Percentiles rank a stretch among this genome's conserved stretches.
Evolutionary conservation across 345 rosid species (phyloP).

Genomic region (Eucalyptus paniculata): DNA sequence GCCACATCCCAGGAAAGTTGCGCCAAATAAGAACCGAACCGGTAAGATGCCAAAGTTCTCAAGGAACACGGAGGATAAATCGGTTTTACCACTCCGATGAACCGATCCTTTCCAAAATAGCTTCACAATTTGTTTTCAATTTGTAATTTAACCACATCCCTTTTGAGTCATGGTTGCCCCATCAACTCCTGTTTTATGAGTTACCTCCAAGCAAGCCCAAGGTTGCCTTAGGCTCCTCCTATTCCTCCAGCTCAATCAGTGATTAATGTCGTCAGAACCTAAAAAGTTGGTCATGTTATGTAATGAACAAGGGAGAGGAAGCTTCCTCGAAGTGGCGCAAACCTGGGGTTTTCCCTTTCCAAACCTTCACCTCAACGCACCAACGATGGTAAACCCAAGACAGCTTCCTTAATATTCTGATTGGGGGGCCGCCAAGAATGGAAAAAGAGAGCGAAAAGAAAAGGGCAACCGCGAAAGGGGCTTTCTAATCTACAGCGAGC

Average conservation of each 20-base stretch:
- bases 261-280: neutral
- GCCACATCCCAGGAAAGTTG: too few relatives aligned
- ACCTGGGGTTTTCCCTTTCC: neutral
- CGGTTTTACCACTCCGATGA: too few relatives aligned
- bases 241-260: neutral
- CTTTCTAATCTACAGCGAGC: neutral
- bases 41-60: too few relatives aligned
- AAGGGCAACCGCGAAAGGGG: neutral
- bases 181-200: neutral
- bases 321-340: neutral
- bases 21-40: too few relatives aligned
- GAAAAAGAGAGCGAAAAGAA: neutral
- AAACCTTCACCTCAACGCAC: neutral
- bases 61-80: too few relatives aligned
- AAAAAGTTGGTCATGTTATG: neutral
- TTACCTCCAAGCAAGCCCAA: neutral
- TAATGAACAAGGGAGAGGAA: neutral
- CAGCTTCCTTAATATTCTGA: neutral
- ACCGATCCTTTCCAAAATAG: too few relatives aligned
- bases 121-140: too few relatives aligned
- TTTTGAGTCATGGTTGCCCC: neutral
- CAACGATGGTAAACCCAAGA: neutral
- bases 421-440: neutral
- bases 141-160: neutral
- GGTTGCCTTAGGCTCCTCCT: neutral